Evolutionary conservation across 2,329 filamentous ascomycete species (phyloP).

Genomic region (Trichophyton mentagrophytes): DNA sequence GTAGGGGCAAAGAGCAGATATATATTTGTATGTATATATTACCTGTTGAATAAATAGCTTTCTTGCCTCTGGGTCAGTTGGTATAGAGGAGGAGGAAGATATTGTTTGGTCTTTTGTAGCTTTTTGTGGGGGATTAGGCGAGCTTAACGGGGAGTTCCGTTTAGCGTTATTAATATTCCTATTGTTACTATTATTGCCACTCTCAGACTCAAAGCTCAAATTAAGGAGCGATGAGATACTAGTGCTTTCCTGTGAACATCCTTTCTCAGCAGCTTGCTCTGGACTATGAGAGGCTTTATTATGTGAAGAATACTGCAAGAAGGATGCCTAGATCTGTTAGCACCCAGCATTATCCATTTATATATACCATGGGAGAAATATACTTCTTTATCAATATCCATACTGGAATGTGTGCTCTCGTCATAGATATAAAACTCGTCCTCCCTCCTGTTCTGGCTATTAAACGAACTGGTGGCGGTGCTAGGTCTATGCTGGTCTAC

Average conservation of each 20-base stretch:
- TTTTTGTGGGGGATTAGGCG: conserved; percentile 14
- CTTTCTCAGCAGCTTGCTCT: not conserved
- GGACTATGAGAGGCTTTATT: not conserved
- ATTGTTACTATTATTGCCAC: conserved; percentile 8
- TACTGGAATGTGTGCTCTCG: conserved; percentile 13
- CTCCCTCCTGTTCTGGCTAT: conserved; percentile 10
- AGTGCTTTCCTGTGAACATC: conserved; percentile 8
- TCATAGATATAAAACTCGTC: conserved; percentile 16
- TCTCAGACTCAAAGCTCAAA: conserved; percentile 13
- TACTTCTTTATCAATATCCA: conserved; percentile 14
- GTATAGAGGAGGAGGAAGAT: conserved; percentile 16
- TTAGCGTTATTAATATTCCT: not conserved
- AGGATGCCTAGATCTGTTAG: conserved; percentile 5
- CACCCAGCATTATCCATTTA: not conserved
- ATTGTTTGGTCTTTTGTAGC: not conserved
- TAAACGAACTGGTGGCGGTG: conserved; percentile 15
- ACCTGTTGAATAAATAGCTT: conserved; percentile 32
- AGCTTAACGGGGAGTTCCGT: conserved; percentile 10
- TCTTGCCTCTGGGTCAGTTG: conserved; percentile 25
- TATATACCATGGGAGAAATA: not conserved
- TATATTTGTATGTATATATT: not conserved
- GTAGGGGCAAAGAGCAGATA: not conserved
- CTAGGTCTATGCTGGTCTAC: conserved; percentile 10
- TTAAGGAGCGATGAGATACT: conserved; percentile 13
- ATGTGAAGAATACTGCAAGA: conserved; percentile 2